phyloP scores from a whole-genome alignment of 495 filamentous ascomycete genomes.

The Penicillium verhagenii region DNA sequence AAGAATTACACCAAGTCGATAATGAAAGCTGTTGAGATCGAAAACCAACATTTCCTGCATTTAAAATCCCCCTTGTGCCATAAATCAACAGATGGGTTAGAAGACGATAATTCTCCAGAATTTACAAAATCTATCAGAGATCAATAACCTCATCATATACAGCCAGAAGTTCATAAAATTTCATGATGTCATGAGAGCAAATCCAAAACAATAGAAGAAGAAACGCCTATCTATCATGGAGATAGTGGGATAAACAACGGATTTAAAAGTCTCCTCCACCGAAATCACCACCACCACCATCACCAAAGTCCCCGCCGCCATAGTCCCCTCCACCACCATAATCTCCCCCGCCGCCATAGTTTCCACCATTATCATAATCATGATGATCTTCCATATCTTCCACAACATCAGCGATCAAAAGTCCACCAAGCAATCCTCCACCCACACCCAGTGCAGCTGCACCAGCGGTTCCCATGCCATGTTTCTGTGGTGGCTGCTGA shows the following conservation, averaged over 20 bases:
- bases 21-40: no score
- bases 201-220: neutral
- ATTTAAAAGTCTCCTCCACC: conserved; percentile 56
- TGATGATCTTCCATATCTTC: conserved; percentile 48
- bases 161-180: neutral
- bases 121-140: neutral
- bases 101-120: no score
- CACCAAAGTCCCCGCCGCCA: conserved; percentile 43
- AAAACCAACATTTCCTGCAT: no score
- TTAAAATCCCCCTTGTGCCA: no score
- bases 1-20: neutral
- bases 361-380: conserved; percentile 46
- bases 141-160: neutral
- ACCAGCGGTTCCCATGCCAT: conserved; percentile 64
- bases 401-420: conserved; percentile 64
- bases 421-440: conserved; percentile 71
- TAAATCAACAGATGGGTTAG: no score
- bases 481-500: conserved; percentile 30
- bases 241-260: conserved; percentile 5
- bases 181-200: neutral
- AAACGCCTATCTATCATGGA: no score
- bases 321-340: conserved; percentile 16
- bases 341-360: conserved; percentile 39
- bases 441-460: conserved; percentile 75
- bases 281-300: conserved; percentile 44